Evolutionary conservation across 352 stramenopile species (phyloP).

Genomic region (Peronospora destructor): DNA sequence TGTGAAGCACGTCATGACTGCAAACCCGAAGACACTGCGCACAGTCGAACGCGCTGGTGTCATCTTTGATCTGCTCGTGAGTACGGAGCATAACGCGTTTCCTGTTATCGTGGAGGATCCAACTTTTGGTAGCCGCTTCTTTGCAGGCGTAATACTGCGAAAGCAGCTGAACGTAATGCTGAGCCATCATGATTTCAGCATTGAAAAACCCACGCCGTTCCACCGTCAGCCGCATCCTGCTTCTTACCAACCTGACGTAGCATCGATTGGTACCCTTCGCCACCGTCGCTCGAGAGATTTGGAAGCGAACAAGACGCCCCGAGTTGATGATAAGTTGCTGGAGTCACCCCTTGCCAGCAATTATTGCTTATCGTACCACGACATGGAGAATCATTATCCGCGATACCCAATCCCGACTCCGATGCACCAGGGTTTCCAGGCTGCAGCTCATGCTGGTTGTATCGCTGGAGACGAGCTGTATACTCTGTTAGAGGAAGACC

Average conservation of each 20-base stretch:
- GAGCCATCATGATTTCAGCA: conserved; percentile 53
- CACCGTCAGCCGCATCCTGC: conserved; percentile 52
- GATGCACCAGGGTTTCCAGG: conserved; percentile 29
- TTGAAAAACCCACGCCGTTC: conserved; percentile 70
- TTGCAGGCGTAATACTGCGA: conserved; percentile 71
- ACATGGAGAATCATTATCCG: conserved; percentile 82
- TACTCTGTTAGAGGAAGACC: conserved; percentile 71
- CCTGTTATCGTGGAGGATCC: conserved; percentile 82
- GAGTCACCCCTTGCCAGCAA: conserved; percentile 26
- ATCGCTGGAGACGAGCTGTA: conserved; percentile 41
- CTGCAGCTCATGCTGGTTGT: conserved; percentile 20
- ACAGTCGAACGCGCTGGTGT: conserved; percentile 88
- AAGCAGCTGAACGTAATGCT: conserved; percentile 80
- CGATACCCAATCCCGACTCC: conserved; percentile 64
- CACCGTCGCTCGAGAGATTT: conserved; percentile 21
- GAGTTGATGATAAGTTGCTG: conserved; percentile 42
- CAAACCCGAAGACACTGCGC: conserved; percentile 90
- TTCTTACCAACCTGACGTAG: conserved; percentile 33
- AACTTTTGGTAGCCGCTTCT: conserved; percentile 76
- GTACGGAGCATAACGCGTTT: conserved; percentile 83
- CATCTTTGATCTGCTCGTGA: conserved; percentile 90
- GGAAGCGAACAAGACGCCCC: conserved; percentile 28
- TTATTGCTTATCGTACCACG: conserved; percentile 69
- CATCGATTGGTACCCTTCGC: conserved; percentile 20
- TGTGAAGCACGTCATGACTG: conserved; percentile 92